Percentiles rank a stretch among this genome's conserved stretches.
phyloP scores from a whole-genome alignment of 495 filamentous ascomycete genomes.

The Polyplosphaeria fusca region DNA sequence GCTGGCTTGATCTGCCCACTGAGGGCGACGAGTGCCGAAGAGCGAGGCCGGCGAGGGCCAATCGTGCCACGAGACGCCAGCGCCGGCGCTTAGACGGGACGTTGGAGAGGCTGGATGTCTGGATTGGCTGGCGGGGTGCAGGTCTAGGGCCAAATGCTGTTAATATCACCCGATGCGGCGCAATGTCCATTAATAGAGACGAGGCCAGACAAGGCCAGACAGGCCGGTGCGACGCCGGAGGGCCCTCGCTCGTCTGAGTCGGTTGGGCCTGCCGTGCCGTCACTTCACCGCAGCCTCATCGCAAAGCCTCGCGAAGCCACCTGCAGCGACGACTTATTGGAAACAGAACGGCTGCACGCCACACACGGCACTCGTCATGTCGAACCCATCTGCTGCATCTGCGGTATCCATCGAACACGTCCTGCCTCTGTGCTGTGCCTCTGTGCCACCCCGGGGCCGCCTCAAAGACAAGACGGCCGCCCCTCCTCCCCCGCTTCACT shows the following conservation, averaged over 20 bases:
- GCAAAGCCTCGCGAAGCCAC: constrained; percentile 17
- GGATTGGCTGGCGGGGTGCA: constrained; percentile 16
- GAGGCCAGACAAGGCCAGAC: not conserved
- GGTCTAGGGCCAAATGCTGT: not conserved
- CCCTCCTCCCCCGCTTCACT: too few relatives aligned
- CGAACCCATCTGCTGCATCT: too few relatives aligned
- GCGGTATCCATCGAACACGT: constrained; percentile 3
- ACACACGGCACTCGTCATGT: not conserved
- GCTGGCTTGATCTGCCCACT: constrained; percentile 1
- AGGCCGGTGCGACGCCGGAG: not conserved
- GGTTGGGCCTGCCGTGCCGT: not conserved
- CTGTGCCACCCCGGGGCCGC: constrained; percentile 7
- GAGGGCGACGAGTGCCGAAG: constrained; percentile 19
- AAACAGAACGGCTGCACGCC: constrained; percentile 4
- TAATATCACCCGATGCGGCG: constrained; percentile 7
- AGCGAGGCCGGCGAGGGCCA: constrained; percentile 8
- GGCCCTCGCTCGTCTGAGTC: not conserved
- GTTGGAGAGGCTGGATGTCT: not conserved
- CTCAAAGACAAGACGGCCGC: constrained; percentile 4
- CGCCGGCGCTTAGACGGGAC: constrained; percentile 21
- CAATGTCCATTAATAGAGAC: constrained; percentile 29
- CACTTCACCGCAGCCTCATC: constrained; percentile 20
- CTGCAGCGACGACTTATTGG: constrained; percentile 31
- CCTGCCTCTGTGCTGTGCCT: too few relatives aligned
- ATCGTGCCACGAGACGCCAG: constrained; percentile 3